Conservation (phyloP, 2,329 filamentous ascomycete species). For the Ceratocystis smalleyi region DNA sequence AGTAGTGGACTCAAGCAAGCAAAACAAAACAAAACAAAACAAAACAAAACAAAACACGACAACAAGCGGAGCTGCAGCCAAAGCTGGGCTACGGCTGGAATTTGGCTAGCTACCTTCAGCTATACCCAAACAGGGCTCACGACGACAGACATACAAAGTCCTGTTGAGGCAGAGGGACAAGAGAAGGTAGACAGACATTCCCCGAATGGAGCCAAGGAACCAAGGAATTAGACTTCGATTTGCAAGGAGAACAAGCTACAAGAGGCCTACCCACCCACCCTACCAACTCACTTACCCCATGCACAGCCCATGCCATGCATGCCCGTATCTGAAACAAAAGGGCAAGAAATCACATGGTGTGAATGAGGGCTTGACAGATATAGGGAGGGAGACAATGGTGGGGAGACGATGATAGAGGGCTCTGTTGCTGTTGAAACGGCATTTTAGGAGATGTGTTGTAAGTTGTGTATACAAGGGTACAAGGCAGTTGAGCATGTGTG, state of each 20-base stretch:
- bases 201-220: too few species aligned
- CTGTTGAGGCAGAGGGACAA: not conserved
- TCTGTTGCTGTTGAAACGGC: not conserved
- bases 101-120: not conserved
- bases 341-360: not conserved
- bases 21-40: too few species aligned
- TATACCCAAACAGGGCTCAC: not conserved
- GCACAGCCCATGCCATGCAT: not conserved
- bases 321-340: not conserved
- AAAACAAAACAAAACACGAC: too few species aligned
- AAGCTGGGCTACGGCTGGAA: not conserved
- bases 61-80: too few species aligned
- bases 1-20: too few species aligned
- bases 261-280: not conserved
- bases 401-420: not conserved
- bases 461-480: too few species aligned
- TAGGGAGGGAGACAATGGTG: not conserved
- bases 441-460: not conserved
- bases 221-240: not conserved
- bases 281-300: not conserved
- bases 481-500: not conserved
- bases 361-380: not conserved
- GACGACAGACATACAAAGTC: not conserved
- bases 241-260: not conserved
- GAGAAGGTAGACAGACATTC: not conserved